Percentiles rank a stretch among this genome's conserved stretches.
These are phyloP conservation scores for Annulohypoxylon stygium DNA, from an alignment of 495 filamentous ascomycete genomes.

Conservation along the genomic window DNA sequence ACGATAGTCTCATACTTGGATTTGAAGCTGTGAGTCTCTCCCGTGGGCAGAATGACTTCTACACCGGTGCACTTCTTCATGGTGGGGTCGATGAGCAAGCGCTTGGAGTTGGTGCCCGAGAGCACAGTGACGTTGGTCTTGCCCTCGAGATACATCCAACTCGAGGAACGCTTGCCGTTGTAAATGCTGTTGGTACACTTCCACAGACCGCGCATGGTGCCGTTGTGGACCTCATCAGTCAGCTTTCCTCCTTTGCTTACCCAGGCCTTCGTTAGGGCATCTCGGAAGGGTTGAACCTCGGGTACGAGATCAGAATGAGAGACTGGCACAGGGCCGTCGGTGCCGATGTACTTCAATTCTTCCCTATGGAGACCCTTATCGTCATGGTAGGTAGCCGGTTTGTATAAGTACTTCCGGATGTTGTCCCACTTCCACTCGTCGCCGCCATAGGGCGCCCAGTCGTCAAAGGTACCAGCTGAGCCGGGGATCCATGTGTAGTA, in stretches of 20 bases:
- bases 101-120: slow-evolving; percentile 62
- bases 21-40: slow-evolving; percentile 53
- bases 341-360: slow-evolving; percentile 63
- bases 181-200: slow-evolving; percentile 70
- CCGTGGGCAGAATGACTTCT: slow-evolving; percentile 56
- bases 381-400: slow-evolving; percentile 69
- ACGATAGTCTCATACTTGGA: slow-evolving; percentile 70
- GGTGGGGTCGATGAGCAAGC: slow-evolving; percentile 64
- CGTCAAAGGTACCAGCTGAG: slow-evolving; percentile 70
- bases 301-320: slow-evolving; percentile 68
- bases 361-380: slow-evolving; percentile 58
- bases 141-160: slow-evolving; percentile 64
- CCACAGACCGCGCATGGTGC: slow-evolving; percentile 67
- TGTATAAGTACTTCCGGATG: slow-evolving; percentile 65
- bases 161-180: slow-evolving; percentile 67
- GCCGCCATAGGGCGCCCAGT: slow-evolving; percentile 64
- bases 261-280: slow-evolving; percentile 69
- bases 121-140: slow-evolving; percentile 70
- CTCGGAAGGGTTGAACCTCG: slow-evolving; percentile 67
- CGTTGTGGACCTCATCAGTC: slow-evolving; percentile 68
- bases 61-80: slow-evolving; percentile 53
- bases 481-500: slow-evolving; percentile 74
- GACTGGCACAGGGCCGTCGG: slow-evolving; percentile 65
- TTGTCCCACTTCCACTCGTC: slow-evolving; percentile 62
- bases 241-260: slow-evolving; percentile 64